Base-by-base conservation (phyloP, 805 yeast species). In the Spathaspora passalidarum region DNA sequence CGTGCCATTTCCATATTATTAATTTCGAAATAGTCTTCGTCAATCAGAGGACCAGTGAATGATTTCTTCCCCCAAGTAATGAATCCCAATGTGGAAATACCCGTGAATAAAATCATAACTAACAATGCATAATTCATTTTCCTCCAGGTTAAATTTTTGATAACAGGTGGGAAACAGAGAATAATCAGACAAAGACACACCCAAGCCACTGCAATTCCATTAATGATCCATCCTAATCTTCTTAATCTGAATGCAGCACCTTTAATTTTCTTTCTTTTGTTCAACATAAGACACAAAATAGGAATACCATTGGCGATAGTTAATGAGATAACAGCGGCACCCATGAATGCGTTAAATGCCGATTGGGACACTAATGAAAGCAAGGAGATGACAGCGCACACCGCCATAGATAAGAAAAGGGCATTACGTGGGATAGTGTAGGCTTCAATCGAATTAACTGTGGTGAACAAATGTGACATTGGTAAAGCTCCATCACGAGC, bases 401-500 rank as follows among this genome's bases (percentile, higher is more conserved):
- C 79, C 0, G 65, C 76, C 75, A 84, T 82, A 13, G 88, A 81
- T 38, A 86, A 64, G 36, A 82, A 62, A 20, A 86, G 69, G 0
- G 94, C 86, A 59, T 86, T 82, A 52, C 78, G 79, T 2, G 95
- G 96, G 18, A 86, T 81, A 23, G 73, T 75, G 38, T 79, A 79
- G 45, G 76, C 72, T 45, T 78, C 79, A 5, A 66, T 62, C 1
- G 77, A 69, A 53, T 83, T 84, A 36, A 88, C 87, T 54, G 76
- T 75, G 2, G 81, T 76, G 89, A 91, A 86, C 13, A 77, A 54
- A 10, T 76, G 70, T 45, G 80, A 76, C 54, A 71, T 78, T 1
- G 95, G 95, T 38, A 88, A 63, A 0, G 90, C 96, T 32, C 83
- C 87, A 61, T 88, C 96, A 66, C 96, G 77, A 43, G 92, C 88